Evolutionary conservation across 192 early-diverging fungal genomes (phyloP).

Genomic region (Coemansia sp.): DNA sequence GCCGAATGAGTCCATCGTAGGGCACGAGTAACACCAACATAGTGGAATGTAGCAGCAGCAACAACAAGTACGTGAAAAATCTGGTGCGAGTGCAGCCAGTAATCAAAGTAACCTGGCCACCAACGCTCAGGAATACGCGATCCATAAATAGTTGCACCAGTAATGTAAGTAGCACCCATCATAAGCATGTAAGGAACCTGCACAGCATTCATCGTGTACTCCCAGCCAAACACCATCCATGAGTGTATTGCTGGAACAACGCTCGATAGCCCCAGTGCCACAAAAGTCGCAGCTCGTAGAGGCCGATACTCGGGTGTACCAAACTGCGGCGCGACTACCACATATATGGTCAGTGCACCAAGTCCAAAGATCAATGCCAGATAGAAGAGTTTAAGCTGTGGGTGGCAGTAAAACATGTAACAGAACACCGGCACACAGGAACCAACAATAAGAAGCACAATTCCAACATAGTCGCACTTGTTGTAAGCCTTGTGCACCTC

Average conservation of each 20-base stretch:
- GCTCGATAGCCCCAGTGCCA: slow-evolving; percentile 74
- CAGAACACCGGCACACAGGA: slow-evolving; percentile 54
- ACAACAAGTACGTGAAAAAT: slow-evolving; percentile 87
- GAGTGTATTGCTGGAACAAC: slow-evolving; percentile 73
- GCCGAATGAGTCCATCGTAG: slow-evolving; percentile 49
- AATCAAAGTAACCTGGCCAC: slow-evolving; percentile 82
- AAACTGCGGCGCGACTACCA: slow-evolving; percentile 66
- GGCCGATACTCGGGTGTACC: slow-evolving; percentile 72
- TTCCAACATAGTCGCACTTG: slow-evolving; percentile 91
- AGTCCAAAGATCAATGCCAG: slow-evolving; percentile 60
- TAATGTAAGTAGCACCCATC: slow-evolving; percentile 78
- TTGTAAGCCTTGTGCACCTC: slow-evolving; percentile 68
- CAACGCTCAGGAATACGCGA: slow-evolving; percentile 78
- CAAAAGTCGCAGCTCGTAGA: slow-evolving; percentile 75
- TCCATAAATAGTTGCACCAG: slow-evolving; percentile 86
- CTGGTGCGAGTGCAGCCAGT: slow-evolving; percentile 84
- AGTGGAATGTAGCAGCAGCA: slow-evolving; percentile 68
- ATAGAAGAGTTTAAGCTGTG: slow-evolving; percentile 57
- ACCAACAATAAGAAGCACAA: slow-evolving; percentile 73
- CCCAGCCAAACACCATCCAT: slow-evolving; percentile 65
- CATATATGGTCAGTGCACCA: slow-evolving; percentile 64
- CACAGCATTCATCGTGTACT: slow-evolving; percentile 57
- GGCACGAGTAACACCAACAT: slow-evolving; percentile 64
- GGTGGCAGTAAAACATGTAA: slow-evolving; percentile 66
- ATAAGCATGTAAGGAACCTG: slow-evolving; percentile 61